A percentile compares a stretch with the other conserved stretches of the same genome.
phyloP scores from a whole-genome alignment of 495 filamentous ascomycete species.

The Aspergillus egyptiacus region DNA sequence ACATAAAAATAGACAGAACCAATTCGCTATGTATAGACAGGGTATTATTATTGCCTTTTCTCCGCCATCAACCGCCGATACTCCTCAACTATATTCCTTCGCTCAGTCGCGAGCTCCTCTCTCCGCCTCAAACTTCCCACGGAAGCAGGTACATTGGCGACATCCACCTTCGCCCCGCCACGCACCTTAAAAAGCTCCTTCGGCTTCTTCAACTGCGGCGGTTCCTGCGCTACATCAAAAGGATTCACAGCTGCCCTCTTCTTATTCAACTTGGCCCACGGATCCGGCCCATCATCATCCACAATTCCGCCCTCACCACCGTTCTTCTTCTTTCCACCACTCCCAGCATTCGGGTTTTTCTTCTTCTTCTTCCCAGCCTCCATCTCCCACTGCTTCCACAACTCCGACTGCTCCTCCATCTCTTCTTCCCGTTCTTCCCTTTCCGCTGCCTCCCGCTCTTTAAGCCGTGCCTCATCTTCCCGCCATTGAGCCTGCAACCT shows the following conservation, averaged over 20 bases:
- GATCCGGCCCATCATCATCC: constrained; percentile 59
- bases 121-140: constrained; percentile 74
- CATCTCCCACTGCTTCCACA: constrained; percentile 45
- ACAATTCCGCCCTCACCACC: constrained; percentile 31
- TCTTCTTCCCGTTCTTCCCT: constrained; percentile 51
- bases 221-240: constrained; percentile 75
- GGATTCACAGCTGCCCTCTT: constrained; percentile 44
- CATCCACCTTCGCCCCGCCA: constrained; percentile 62
- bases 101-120: constrained; percentile 72
- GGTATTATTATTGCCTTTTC: constrained; percentile 38
- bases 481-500: constrained; percentile 78
- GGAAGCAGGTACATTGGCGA: constrained; percentile 66
- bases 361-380: constrained; percentile 51
- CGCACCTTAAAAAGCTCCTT: constrained; percentile 64
- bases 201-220: constrained; percentile 65
- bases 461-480: constrained; percentile 59
- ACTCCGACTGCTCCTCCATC: constrained; percentile 44
- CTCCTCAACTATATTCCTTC: constrained; percentile 70
- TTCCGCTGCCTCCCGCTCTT: constrained; percentile 60
- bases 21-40: not conserved
- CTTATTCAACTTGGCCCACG: constrained; percentile 67
- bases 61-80: constrained; percentile 77
- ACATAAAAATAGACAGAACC: constrained; percentile 1
- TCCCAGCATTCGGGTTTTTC: constrained; percentile 20
- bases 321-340: constrained; percentile 41